Evolutionary conservation across 2,329 filamentous ascomycete genomes (phyloP), one percentile per base, ranked within the genome.

Genomic region (Alternaria angustiovoidea): DNA sequence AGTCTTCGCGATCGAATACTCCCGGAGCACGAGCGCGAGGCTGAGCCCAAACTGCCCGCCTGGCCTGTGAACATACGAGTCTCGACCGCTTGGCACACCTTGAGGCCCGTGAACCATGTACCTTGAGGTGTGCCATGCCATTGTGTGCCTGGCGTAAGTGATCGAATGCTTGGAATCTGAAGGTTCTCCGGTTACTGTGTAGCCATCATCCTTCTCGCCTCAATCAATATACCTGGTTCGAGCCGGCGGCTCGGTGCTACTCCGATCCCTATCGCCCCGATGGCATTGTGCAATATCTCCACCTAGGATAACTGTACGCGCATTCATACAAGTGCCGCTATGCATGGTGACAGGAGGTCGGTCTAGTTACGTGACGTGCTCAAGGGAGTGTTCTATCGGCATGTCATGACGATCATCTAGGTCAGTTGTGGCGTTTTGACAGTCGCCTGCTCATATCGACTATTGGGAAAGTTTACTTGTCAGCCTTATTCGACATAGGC

Each of bases 391-490:
- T 24, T 24, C 32, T 49, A 20, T 49, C 30, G 32, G 20, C 22
- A n/a, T 49, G 39, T 30, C 39, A 39, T 28, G 52, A 39, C 14
- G 32, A 59, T 56, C 52, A 30, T 16, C 46, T 34, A 51, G 32
- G 52, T 51, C 14, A 4, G 18, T 51, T 39, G 43, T 24, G 28
- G 24, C 24, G 20, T 22, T 43, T 30, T 20, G 39, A 20, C 26
- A 42, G 32, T 43, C 52, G 49, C 46, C 26, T 41, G 46, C 22
- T 24, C 52, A 46, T 26, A 24, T 26, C 16, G 44, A 39, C 38
- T 56, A 59, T 51, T 9, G 46, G 11, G 44, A 55, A 32, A 24
- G 32, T 32, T n/a, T 16, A 38, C 32, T 51, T 20, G 44, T 36
- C 14, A 39, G 14, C 24, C 52, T 38, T 32, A 56, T 51, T 34